phyloP scores from a whole-genome alignment of 2,329 filamentous ascomycete genomes.

The Pseudopyrenochaeta lycopersici region DNA sequence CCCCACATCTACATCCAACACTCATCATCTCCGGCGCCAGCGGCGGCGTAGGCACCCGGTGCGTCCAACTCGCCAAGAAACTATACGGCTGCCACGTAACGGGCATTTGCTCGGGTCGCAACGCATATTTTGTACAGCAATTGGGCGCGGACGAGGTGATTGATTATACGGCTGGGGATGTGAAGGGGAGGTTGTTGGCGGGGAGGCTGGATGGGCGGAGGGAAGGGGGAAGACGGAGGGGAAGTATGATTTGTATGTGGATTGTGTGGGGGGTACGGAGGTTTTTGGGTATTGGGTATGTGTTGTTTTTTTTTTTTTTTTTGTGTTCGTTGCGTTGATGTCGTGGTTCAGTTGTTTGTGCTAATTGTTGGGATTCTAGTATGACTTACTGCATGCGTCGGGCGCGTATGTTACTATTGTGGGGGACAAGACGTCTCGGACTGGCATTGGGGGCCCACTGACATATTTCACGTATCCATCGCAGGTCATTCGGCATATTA shows the following conservation, averaged over 20 bases:
- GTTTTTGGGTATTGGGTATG: conserved; percentile 51
- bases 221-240: too few relatives aligned
- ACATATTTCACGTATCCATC: conserved; percentile 44
- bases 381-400: conserved; percentile 43
- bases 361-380: too few relatives aligned
- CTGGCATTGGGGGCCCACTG: conserved; percentile 47
- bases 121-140: conserved; percentile 55
- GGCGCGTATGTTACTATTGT: conserved; percentile 54
- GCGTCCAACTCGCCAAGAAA: conserved; percentile 51
- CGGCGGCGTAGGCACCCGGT: conserved; percentile 44
- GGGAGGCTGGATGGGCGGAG: conserved; percentile 32
- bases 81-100: conserved; percentile 53
- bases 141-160: conserved; percentile 62
- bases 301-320: too few relatives aligned
- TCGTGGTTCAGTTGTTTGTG: too few relatives aligned
- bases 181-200: conserved; percentile 41
- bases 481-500: conserved; percentile 32
- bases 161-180: conserved; percentile 44
- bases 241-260: conserved; percentile 57
- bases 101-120: conserved; percentile 59
- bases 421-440: conserved; percentile 49
- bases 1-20: conserved; percentile 6
- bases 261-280: conserved; percentile 60
- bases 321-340: too few relatives aligned
- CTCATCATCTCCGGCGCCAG: conserved; percentile 42